phyloP scores from a whole-genome alignment of 345 rosid species.

The Syzygium aqueum region DNA sequence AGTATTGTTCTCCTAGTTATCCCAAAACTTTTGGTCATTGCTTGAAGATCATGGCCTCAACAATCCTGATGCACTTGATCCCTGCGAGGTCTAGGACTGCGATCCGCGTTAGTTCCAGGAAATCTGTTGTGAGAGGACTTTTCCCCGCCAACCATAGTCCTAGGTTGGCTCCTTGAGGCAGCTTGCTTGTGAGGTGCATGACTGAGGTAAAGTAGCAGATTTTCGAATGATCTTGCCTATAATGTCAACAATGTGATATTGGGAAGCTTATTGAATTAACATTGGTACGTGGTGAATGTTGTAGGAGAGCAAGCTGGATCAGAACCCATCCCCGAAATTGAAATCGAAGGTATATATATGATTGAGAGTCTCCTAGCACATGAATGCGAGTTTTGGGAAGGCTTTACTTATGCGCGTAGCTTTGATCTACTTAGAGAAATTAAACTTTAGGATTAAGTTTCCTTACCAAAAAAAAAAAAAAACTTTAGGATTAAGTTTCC shows the following conservation, averaged over 20 bases:
- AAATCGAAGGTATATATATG: not conserved
- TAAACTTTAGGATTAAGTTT: too few relatives aligned
- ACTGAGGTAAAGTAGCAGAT: conserved; percentile 13
- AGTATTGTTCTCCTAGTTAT: not conserved
- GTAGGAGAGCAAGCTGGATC: not conserved
- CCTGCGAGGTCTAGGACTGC: conserved; percentile 18
- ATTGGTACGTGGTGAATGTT: not conserved
- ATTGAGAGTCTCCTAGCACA: fast-evolving
- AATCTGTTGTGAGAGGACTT: conserved; percentile 8
- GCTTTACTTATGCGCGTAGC: not conserved
- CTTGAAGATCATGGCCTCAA: conserved; percentile 25
- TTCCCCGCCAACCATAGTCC: conserved; percentile 5
- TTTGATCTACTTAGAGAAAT: not conserved
- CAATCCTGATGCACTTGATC: conserved; percentile 29
- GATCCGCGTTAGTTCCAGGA: not conserved
- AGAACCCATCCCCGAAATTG: not conserved
- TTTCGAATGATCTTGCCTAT: not conserved
- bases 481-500: not conserved
- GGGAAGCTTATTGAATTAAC: not conserved
- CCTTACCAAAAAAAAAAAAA: too few relatives aligned
- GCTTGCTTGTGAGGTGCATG: conserved; percentile 28
- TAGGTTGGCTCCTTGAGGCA: not conserved
- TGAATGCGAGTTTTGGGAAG: not conserved
- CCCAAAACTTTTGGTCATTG: not conserved
- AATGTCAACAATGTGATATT: not conserved